Evolutionary conservation across 805 yeast species (phyloP).

Genomic region (Metschnikowia matae): DNA sequence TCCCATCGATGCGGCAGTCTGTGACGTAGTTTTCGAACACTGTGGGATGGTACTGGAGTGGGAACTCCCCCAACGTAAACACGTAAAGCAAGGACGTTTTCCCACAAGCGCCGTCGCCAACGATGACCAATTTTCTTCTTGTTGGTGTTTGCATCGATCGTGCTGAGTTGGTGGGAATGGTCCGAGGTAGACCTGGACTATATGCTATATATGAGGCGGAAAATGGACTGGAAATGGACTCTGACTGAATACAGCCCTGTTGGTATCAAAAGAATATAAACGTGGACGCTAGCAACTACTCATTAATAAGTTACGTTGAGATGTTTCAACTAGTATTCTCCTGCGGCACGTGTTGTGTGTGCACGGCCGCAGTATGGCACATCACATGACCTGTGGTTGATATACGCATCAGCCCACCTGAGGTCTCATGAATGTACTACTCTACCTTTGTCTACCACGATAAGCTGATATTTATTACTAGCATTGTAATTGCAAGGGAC

Average conservation of each 20-base stretch:
- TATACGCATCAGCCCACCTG: not conserved
- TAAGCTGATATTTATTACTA: not conserved
- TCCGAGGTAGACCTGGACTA: not conserved
- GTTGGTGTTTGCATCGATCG: slow-evolving; percentile 20
- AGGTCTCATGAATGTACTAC: not conserved
- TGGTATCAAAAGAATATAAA: not conserved
- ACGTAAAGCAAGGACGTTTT: slow-evolving; percentile 88
- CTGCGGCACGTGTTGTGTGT: slow-evolving; percentile 1
- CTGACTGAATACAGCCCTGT: not conserved
- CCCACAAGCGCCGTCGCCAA: slow-evolving; percentile 95
- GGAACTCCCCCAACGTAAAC: slow-evolving; percentile 89
- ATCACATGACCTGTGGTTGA: slow-evolving; percentile 1
- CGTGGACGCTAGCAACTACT: not conserved
- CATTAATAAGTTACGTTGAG: not conserved
- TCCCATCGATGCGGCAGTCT: slow-evolving; percentile 91
- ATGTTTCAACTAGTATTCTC: not conserved
- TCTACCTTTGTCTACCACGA: not conserved
- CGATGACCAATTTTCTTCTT: slow-evolving; percentile 73
- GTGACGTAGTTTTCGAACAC: slow-evolving; percentile 94
- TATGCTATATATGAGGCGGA: not conserved
- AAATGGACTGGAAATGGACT: not conserved
- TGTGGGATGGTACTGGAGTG: slow-evolving; percentile 89
- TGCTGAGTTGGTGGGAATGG: not conserved
- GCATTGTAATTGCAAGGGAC: not conserved
- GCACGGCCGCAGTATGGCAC: not conserved